A percentile compares a stretch with the other conserved stretches of the same genome.
phyloP scores from a whole-genome alignment of 192 early-diverging fungal genomes.

The Backusella macrospora region DNA sequence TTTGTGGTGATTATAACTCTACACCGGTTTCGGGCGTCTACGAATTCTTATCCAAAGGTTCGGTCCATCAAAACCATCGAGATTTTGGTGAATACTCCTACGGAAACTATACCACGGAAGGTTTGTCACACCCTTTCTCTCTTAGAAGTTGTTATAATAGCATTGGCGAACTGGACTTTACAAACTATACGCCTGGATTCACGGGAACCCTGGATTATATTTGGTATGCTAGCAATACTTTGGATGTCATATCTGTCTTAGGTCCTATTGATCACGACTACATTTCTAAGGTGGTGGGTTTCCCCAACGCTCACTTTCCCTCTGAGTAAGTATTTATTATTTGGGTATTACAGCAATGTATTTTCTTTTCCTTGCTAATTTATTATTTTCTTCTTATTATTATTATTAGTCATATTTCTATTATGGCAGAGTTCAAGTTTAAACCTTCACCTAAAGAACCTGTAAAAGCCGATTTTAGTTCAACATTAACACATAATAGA shows the following conservation, averaged over 20 bases:
- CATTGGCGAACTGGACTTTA: slow-evolving; percentile 81
- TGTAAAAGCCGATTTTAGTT: slow-evolving; percentile 35
- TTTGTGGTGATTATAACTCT: slow-evolving; percentile 96
- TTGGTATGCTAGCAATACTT: slow-evolving; percentile 80
- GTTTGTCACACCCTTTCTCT: slow-evolving; percentile 78
- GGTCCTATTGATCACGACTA: slow-evolving; percentile 85
- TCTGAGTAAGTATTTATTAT: slow-evolving; percentile 57
- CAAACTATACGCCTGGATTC: slow-evolving; percentile 88
- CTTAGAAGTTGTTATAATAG: slow-evolving; percentile 83
- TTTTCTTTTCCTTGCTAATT: not conserved
- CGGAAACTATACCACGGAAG: slow-evolving; percentile 81
- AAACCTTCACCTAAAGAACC: slow-evolving; percentile 37
- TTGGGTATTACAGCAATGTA: not conserved
- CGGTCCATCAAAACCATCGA: slow-evolving; percentile 76
- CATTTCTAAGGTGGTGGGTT: slow-evolving; percentile 77
- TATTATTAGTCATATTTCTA: slow-evolving; percentile 61
- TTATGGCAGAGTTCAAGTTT: slow-evolving; percentile 77
- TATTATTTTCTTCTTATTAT: not conserved
- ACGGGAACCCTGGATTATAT: slow-evolving; percentile 93
- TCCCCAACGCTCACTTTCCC: slow-evolving; percentile 90
- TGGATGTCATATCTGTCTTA: slow-evolving; percentile 79
- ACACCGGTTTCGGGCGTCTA: slow-evolving; percentile 87
- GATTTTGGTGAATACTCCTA: slow-evolving; percentile 86
- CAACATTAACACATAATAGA: slow-evolving; percentile 15
- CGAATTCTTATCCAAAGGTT: slow-evolving; percentile 83